Conservation (phyloP, 768 basidiomycete genomes). For the Phaeolepiota aurea region DNA sequence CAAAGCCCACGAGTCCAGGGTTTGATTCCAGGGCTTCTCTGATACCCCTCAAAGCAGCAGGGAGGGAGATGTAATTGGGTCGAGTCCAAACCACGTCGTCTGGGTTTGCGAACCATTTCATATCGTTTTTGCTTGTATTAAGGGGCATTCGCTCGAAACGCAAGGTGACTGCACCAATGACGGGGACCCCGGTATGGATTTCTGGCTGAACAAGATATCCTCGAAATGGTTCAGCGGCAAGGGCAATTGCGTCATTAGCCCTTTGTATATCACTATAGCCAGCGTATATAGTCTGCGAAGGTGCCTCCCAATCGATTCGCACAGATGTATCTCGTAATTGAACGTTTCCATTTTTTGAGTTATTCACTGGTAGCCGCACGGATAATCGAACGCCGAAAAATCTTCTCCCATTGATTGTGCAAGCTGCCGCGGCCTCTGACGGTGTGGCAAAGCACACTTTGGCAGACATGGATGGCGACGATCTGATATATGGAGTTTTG, state of each 20-base stretch:
- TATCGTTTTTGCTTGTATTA: constrained; percentile 25
- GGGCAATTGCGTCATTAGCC: constrained; percentile 44
- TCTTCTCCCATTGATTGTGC: constrained; percentile 31
- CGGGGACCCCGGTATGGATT: constrained; percentile 49
- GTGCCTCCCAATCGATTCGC: constrained; percentile 52
- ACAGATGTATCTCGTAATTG: constrained; percentile 46
- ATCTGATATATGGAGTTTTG: constrained; percentile 13
- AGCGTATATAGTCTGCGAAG: constrained; percentile 47
- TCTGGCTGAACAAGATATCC: constrained; percentile 36
- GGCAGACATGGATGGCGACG: constrained; percentile 17
- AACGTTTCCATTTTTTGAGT: constrained; percentile 23
- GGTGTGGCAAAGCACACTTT: constrained; percentile 40
- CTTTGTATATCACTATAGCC: constrained; percentile 45
- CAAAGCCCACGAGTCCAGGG: constrained; percentile 26
- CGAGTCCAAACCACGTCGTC: constrained; percentile 44
- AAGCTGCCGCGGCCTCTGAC: constrained; percentile 45
- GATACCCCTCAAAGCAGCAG: constrained; percentile 27
- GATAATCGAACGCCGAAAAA: constrained; percentile 30
- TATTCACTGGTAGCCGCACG: constrained; percentile 37
- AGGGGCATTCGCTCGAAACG: constrained; percentile 48
- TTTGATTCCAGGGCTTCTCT: constrained; percentile 27
- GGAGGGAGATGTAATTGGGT: constrained; percentile 31
- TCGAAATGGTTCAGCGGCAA: constrained; percentile 25
- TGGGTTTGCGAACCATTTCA: constrained; percentile 37
- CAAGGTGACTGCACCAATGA: constrained; percentile 51